Base-by-base conservation (phyloP, 2,329 filamentous ascomycete genomes). In the Fusarium sp. region DNA sequence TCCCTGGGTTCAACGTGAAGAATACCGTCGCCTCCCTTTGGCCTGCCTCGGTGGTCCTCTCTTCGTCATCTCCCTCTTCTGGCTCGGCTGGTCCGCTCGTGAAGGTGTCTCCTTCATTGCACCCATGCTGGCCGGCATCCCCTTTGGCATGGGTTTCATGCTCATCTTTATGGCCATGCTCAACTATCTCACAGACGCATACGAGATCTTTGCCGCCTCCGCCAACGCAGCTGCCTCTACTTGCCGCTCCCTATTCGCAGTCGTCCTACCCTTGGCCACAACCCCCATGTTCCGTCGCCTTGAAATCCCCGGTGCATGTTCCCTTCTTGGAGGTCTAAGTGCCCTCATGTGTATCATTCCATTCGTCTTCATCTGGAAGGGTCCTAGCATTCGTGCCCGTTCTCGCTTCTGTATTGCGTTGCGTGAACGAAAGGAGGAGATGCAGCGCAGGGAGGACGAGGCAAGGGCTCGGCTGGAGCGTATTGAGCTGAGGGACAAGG, bases 191-290 rank as follows among this genome's bases (percentile, higher is more conserved):
- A 90, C 88, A 35, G 91, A 93, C 75, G 90, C 91, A n/a, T 93
- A 93, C 80, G 88, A 90, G 73, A 87, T 91, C 54, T 93, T 89
- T 76, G 90, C 91, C 57, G 91, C 92, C 79, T 91, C 92, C 25
- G 95, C 94, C 79, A 98, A 89, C 52, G 96, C 97, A 79, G 93
- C 87, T 62, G 97, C 85, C 84, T 98, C 97, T 66, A 97, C 84
- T 84, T 98, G 94, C 1, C 95, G 97, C 64, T 97, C 97, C 93
- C 94, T 98, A 82, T 97, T 96, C 2, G 94, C 95, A 52, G 95
- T 98, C 1, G 82, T 91, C 1, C 83, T 93, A 54, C 91, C 91
- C 5, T 83, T 93, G 20, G 87, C 87, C 13, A 87, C 87, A 4
- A 81, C 82, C 3, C 83, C 83, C 67, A 88, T 90, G 86, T 89